Conservation (phyloP, 306 rosid genomes). For the Vicia sativa region DNA sequence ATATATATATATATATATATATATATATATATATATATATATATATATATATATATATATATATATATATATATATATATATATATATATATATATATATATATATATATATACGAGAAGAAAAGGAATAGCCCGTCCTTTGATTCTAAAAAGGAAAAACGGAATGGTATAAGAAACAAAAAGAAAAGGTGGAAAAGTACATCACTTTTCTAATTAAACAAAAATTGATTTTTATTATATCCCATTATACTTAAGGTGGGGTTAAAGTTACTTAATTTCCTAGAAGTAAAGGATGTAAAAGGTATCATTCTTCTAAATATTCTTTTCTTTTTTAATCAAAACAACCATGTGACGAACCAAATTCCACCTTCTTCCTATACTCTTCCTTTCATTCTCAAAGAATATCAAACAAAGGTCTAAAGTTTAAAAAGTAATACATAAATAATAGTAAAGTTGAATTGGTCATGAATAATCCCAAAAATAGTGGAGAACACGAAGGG, state of each 20-base stretch:
- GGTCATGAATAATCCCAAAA: not conserved
- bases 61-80: too few species aligned
- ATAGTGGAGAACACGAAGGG: slow-evolving; percentile 19
- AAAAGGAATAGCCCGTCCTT: too few species aligned
- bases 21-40: too few species aligned
- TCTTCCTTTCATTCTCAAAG: slow-evolving; percentile 12
- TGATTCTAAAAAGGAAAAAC: not conserved
- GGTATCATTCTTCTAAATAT: not conserved
- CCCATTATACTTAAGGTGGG: not conserved
- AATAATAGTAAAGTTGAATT: not conserved
- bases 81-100: too few species aligned
- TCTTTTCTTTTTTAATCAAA: not conserved
- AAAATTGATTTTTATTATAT: not conserved
- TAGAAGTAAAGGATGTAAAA: not conserved
- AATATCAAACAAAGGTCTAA: not conserved
- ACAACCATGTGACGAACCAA: not conserved
- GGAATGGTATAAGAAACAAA: not conserved
- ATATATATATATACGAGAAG: not conserved
- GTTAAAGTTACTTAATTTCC: not conserved
- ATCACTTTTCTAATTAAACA: not conserved
- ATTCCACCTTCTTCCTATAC: not conserved
- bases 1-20: too few species aligned
- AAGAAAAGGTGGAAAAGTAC: not conserved
- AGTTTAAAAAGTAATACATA: not conserved
- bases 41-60: too few species aligned